Conservation (phyloP, 2,329 filamentous ascomycete species). For the Apiospora rasikravindrae region DNA sequence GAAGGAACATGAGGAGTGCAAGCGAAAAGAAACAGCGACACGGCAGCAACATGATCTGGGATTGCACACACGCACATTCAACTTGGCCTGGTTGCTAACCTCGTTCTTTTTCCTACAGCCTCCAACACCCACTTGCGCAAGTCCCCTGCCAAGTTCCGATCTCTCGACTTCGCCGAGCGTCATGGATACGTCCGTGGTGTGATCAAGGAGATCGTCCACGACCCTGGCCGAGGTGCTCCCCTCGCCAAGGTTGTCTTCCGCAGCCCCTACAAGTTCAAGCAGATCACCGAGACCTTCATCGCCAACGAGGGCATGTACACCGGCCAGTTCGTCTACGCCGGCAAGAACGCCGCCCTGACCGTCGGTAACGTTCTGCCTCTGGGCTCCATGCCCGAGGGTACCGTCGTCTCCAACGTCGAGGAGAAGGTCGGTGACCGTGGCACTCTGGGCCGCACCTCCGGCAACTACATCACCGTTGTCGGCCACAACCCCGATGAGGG, state of each 20-base stretch:
- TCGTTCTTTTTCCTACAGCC: constrained; percentile 50
- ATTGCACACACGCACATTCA: neutral
- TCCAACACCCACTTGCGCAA: constrained; percentile 93
- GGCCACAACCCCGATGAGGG: constrained; percentile 98
- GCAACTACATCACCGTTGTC: constrained; percentile 98
- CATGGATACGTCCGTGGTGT: constrained; percentile 98
- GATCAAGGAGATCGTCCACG: constrained; percentile 99
- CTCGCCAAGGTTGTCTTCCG: constrained; percentile 97
- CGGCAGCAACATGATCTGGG: neutral
- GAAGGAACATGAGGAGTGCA: neutral
- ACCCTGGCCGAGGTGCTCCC: constrained; percentile 96
- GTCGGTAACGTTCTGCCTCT: constrained; percentile 98
- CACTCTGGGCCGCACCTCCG: constrained; percentile 92
- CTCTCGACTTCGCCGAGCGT: constrained; percentile 93
- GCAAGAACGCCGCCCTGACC: constrained; percentile 96
- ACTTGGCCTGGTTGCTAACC: constrained; percentile 10
- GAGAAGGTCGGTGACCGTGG: constrained; percentile 98
- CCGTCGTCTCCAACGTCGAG: constrained; percentile 98
- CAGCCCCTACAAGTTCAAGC: constrained; percentile 98
- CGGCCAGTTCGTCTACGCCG: constrained; percentile 99
- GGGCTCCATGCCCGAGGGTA: constrained; percentile 95
- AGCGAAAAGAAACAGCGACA: neutral
- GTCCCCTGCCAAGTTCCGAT: constrained; percentile 93
- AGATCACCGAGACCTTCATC: constrained; percentile 98
- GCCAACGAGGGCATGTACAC: constrained; percentile 99